Evolutionary conservation across 768 basidiomycete genomes (phyloP).

Genomic region (Boletus sp.): DNA sequence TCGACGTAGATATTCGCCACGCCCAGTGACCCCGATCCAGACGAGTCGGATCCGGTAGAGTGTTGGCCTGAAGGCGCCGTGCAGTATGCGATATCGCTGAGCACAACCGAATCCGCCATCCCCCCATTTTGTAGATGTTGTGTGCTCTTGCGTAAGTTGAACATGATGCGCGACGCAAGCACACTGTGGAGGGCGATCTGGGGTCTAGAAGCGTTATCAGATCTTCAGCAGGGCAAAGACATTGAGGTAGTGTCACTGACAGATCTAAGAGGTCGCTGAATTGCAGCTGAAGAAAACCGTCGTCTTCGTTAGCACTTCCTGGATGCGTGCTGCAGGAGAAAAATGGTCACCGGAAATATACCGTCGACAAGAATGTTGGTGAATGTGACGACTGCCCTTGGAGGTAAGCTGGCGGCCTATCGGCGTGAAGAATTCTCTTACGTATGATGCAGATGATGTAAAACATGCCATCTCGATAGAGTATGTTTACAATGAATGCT

Average conservation of each 20-base stretch:
- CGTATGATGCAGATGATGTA: slow-evolving; percentile 18
- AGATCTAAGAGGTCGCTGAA: slow-evolving; percentile 2
- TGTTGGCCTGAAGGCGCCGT: not conserved
- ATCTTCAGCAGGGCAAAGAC: too few relatives aligned
- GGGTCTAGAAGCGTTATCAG: not conserved
- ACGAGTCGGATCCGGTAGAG: not conserved
- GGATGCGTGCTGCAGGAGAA: too few relatives aligned
- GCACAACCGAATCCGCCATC: not conserved
- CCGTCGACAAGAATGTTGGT: slow-evolving; percentile 12
- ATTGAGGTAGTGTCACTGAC: not conserved
- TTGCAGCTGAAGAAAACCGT: not conserved
- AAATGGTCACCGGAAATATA: slow-evolving; percentile 8
- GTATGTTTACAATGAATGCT: slow-evolving; percentile 1
- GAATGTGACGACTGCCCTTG: slow-evolving; percentile 12
- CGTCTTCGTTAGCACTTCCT: not conserved
- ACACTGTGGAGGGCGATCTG: slow-evolving; percentile 9
- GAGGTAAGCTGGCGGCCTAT: not conserved
- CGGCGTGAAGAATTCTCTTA: not conserved
- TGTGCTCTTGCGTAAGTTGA: not conserved
- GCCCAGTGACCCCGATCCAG: not conserved
- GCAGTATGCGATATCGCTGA: not conserved
- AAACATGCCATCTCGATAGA: slow-evolving; percentile 18
- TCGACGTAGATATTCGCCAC: not conserved
- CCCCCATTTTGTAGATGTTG: not conserved
- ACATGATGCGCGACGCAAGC: not conserved